Evolutionary conservation across 2,329 filamentous ascomycete species (phyloP).

Genomic region (Onygenales sp.): DNA sequence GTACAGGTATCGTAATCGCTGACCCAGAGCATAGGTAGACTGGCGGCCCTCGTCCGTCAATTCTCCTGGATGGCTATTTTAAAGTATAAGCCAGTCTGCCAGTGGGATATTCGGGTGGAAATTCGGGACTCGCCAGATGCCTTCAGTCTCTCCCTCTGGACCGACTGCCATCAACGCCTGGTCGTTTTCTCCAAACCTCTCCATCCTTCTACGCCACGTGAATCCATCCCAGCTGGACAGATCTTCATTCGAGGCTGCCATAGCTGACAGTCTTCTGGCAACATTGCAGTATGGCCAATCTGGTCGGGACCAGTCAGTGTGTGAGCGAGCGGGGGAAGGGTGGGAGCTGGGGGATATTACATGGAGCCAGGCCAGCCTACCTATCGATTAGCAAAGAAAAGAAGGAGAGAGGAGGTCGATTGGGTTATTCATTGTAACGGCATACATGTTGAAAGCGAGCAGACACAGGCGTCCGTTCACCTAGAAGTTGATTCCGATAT

Average conservation of each 20-base stretch:
- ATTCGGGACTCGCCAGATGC: slow-evolving; percentile 57
- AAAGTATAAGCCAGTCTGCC: not conserved
- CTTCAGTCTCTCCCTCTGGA: slow-evolving; percentile 60
- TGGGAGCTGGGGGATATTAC: slow-evolving; percentile 21
- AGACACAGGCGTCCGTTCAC: slow-evolving; percentile 72
- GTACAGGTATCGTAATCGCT: slow-evolving; percentile 60
- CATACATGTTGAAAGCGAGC: slow-evolving; percentile 72
- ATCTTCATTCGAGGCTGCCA: slow-evolving; percentile 47
- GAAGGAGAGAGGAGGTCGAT: not conserved
- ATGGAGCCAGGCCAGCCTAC: slow-evolving; percentile 41
- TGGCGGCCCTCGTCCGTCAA: slow-evolving; percentile 65
- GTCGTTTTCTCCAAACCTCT: slow-evolving; percentile 66
- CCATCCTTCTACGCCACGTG: slow-evolving; percentile 61
- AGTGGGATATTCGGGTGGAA: not conserved
- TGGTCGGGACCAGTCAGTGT: slow-evolving; percentile 17
- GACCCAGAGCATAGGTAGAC: slow-evolving; percentile 61
- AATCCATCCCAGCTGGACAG: slow-evolving; percentile 48
- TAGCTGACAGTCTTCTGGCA: slow-evolving; percentile 59
- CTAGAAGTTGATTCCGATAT: slow-evolving; percentile 20
- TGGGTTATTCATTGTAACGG: not conserved
- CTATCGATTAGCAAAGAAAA: slow-evolving; percentile 12
- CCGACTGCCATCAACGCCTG: slow-evolving; percentile 62
- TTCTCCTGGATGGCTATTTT: slow-evolving; percentile 46
- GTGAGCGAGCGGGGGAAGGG: not conserved
- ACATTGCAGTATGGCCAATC: slow-evolving; percentile 88